Conservation (phyloP, 1,284 basidiomycete species). For the Macrocystidia cucumis region DNA sequence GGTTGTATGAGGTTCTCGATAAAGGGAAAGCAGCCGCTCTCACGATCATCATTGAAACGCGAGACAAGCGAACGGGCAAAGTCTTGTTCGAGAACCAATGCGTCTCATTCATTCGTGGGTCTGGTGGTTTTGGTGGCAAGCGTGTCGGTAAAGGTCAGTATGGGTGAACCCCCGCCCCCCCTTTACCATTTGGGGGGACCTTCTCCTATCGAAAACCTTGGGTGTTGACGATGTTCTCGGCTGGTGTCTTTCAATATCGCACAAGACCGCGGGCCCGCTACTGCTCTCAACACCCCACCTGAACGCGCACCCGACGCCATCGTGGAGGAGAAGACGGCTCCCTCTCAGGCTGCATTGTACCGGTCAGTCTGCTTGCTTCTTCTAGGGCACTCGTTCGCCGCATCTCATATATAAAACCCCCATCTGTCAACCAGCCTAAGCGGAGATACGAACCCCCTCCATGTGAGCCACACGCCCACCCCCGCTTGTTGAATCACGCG, state of each 20-base stretch:
- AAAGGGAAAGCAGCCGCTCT: conserved; percentile 93
- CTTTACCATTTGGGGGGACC: too few relatives aligned
- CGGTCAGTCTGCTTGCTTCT: conserved; percentile 39
- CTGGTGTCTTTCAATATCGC: conserved; percentile 3
- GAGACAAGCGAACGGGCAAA: conserved; percentile 73
- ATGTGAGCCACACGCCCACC: conserved; percentile 43
- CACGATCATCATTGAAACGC: conserved; percentile 72
- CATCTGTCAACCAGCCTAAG: conserved; percentile 53
- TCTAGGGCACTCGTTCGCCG: too few relatives aligned
- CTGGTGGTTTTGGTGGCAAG: conserved; percentile 94
- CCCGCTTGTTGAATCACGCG: background rate
- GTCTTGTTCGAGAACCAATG: conserved; percentile 90
- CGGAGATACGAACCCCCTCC: conserved; percentile 89
- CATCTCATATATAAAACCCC: background rate
- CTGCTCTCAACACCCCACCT: conserved; percentile 80
- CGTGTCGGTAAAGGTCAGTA: conserved; percentile 76
- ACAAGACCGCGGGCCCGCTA: conserved; percentile 85
- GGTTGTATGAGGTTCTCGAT: conserved; percentile 75
- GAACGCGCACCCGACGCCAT: conserved; percentile 80
- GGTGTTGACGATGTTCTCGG: too few relatives aligned
- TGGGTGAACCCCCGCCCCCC: too few relatives aligned
- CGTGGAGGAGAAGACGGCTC: conserved; percentile 79
- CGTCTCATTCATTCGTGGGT: conserved; percentile 90
- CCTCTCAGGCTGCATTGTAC: conserved; percentile 86
- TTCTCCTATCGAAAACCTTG: too few relatives aligned